Evolutionary conservation across 306 rosid genomes (phyloP).

Genomic region (Vigna reflexopilosa): DNA sequence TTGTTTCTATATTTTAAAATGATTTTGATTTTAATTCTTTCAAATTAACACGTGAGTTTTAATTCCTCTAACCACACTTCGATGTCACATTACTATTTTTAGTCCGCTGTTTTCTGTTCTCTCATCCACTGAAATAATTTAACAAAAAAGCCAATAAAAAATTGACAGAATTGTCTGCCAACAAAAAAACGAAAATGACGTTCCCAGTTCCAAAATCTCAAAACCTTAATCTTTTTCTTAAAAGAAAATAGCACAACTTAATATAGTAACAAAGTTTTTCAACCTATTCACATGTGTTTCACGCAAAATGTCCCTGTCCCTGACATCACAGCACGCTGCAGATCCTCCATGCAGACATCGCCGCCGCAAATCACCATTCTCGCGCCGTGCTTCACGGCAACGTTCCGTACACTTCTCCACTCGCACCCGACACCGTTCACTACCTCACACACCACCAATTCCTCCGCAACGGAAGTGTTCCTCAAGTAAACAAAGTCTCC

Average conservation of each 20-base stretch:
- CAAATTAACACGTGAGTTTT: too few species aligned
- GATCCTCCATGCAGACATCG: constrained; percentile 51
- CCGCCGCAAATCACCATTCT: constrained; percentile 64
- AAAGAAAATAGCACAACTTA: background rate
- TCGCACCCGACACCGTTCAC: constrained; percentile 39
- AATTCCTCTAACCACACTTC: too few species aligned
- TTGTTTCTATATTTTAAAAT: too few species aligned
- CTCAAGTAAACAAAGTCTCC: constrained; percentile 58
- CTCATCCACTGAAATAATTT: background rate
- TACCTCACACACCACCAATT: constrained; percentile 59
- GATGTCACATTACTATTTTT: too few species aligned
- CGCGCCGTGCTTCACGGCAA: constrained; percentile 13
- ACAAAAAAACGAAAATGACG: background rate
- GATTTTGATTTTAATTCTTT: too few species aligned
- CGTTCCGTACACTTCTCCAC: constrained; percentile 61
- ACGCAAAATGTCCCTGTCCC: constrained; percentile 39
- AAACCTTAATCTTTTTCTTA: background rate
- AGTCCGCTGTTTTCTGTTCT: too few species aligned
- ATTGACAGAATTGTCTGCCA: background rate
- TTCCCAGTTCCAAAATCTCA: background rate
- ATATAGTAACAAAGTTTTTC: background rate
- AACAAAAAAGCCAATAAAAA: background rate
- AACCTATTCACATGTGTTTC: constrained; percentile 1
- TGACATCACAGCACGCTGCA: constrained; percentile 44
- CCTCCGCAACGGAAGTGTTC: constrained; percentile 48